Evolutionary conservation across 2,329 filamentous ascomycete genomes (phyloP).

Genomic region (Rosellinia necatrix): DNA sequence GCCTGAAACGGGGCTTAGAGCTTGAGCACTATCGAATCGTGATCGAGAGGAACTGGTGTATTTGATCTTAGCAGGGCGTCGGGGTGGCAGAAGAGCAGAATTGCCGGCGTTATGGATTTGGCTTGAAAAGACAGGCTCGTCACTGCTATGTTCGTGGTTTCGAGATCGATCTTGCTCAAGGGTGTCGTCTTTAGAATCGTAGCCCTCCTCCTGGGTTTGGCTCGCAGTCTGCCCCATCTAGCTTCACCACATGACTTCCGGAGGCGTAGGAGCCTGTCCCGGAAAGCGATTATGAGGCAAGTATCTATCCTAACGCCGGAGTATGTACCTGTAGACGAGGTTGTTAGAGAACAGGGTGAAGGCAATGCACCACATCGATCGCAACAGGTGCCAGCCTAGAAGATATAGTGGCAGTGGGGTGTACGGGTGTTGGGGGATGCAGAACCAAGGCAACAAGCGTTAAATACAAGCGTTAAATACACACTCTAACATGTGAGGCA

Average conservation of each 20-base stretch:
- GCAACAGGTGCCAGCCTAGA: no score
- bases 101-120: constrained; percentile 16
- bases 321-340: not conserved
- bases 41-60: constrained; percentile 13
- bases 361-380: no score
- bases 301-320: no score
- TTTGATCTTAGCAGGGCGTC: not conserved
- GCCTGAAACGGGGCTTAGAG: not conserved
- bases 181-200: not conserved
- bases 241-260: constrained; percentile 22
- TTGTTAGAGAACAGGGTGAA: not conserved
- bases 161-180: not conserved
- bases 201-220: constrained; percentile 14
- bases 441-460: no score
- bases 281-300: no score
- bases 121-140: constrained; percentile 21
- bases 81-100: not conserved
- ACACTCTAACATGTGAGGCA: no score
- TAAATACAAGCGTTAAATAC: no score
- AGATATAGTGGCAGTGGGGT: no score
- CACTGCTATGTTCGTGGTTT: not conserved
- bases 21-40: not conserved
- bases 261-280: constrained; percentile 7
- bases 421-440: no score
- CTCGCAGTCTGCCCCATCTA: constrained; percentile 21